Evolutionary conservation across 495 filamentous ascomycete genomes (phyloP).

Genomic region (Neurospora africana): DNA sequence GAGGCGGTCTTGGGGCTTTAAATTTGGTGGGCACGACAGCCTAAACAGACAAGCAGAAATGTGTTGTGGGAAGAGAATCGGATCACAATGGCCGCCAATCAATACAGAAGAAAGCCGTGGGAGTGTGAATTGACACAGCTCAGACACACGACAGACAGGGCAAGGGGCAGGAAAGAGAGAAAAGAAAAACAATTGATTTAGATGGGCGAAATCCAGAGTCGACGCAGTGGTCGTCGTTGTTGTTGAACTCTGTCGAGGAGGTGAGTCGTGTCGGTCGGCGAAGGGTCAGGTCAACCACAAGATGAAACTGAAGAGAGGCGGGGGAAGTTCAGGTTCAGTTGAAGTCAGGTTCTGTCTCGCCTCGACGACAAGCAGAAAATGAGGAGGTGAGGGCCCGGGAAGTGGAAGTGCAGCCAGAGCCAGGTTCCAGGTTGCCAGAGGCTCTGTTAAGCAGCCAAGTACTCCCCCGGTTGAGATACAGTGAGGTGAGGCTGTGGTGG

Average conservation of each 20-base stretch:
- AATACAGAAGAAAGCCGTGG: neutral
- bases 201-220: neutral
- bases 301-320: neutral
- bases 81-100: neutral
- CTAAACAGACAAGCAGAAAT: neutral
- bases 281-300: neutral
- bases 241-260: neutral
- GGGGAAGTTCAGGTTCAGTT: neutral
- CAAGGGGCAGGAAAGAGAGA: neutral
- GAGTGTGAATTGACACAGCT: neutral
- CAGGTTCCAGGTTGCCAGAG: neutral
- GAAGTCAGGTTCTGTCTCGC: neutral
- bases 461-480: neutral
- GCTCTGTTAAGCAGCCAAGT: slow-evolving; percentile 2
- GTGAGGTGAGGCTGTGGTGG: slow-evolving; percentile 24
- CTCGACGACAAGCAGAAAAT: neutral
- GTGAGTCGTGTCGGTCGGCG: neutral
- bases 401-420: neutral
- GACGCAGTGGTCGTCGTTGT: neutral
- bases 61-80: neutral
- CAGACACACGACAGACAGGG: neutral
- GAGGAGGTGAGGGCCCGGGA: neutral
- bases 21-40: neutral
- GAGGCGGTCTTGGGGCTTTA: neutral
- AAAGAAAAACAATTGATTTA: neutral